phyloP scores from a whole-genome alignment of 139 green algal species.

The Tetraselmis chui region DNA sequence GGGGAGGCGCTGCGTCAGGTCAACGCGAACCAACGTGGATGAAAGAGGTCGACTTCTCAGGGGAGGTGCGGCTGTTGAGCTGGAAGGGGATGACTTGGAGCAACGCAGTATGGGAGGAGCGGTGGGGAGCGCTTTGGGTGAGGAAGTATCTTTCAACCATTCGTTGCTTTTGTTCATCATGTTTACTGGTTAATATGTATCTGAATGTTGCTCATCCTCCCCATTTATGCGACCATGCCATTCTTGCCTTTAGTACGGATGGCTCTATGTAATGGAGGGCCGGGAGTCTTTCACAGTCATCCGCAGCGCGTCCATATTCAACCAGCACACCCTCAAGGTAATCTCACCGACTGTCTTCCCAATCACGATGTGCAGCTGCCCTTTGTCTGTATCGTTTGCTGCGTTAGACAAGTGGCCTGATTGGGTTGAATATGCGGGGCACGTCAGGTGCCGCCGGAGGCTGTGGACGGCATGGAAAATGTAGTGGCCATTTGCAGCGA shows the following conservation, averaged over 20 bases:
- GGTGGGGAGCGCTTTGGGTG: conserved; percentile 17
- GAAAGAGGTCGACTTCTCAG: conserved; percentile 25
- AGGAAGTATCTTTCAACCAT: too few species aligned
- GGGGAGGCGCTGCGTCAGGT: too few species aligned
- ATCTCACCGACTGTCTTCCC: neutral
- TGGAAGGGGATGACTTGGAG: conserved; percentile 36
- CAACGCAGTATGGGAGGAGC: conserved; percentile 30
- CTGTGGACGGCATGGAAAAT: conserved; percentile 22
- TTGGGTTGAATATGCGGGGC: conserved; percentile 5
- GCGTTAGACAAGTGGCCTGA: conserved; percentile 16
- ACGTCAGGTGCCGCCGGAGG: conserved; percentile 19
- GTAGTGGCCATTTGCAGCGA: conserved; percentile 28
- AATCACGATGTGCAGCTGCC: too few species aligned
- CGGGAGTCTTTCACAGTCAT: neutral
- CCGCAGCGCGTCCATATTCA: neutral
- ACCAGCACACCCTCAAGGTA: neutral
- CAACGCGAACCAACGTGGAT: conserved; percentile 21
- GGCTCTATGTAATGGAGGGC: conserved; percentile 43
- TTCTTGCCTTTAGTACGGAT: conserved; percentile 30
- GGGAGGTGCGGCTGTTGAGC: conserved; percentile 23
- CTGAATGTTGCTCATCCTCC: too few species aligned
- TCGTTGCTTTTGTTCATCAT: too few species aligned
- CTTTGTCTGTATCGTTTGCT: too few species aligned
- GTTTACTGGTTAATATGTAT: too few species aligned
- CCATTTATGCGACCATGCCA: neutral